phyloP scores from a whole-genome alignment of 1,284 basidiomycete species.

The Trametes pubescens region DNA sequence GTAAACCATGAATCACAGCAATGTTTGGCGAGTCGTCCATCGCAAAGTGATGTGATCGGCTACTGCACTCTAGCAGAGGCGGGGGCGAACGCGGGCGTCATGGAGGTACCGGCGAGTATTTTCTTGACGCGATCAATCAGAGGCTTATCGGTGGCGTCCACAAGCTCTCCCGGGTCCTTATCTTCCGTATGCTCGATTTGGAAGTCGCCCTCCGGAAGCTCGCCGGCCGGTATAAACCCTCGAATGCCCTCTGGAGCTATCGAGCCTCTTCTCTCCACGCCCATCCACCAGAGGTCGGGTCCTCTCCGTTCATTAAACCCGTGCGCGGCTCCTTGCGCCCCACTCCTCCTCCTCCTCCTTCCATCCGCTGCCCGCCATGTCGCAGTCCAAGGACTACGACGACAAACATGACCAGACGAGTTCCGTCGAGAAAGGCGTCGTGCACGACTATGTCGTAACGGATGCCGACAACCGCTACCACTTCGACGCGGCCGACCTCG shows the following conservation, averaged over 20 bases:
- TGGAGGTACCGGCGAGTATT: background rate
- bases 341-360: background rate
- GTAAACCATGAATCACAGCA: no score
- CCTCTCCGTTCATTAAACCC: conserved; percentile 19
- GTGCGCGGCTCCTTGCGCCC: conserved; percentile 5
- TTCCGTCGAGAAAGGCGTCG: conserved; percentile 44
- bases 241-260: conserved; percentile 1
- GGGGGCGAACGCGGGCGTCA: background rate
- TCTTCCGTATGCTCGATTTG: conserved; percentile 11
- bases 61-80: background rate
- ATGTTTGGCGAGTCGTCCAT: background rate
- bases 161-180: conserved; percentile 23
- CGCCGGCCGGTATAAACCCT: conserved; percentile 19
- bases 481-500: conserved; percentile 66
- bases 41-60: background rate
- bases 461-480: conserved; percentile 38
- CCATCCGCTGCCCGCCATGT: conserved; percentile 17
- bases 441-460: conserved; percentile 39
- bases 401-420: conserved; percentile 31
- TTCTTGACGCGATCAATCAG: conserved; percentile 18
- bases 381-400: conserved; percentile 25
- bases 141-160: conserved; percentile 27
- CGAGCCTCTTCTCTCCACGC: conserved; percentile 26
- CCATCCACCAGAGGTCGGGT: conserved; percentile 25
- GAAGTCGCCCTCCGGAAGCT: conserved; percentile 1